phyloP scores from a whole-genome alignment of 2,329 filamentous ascomycete species.

The Diaporthe longicolla region DNA sequence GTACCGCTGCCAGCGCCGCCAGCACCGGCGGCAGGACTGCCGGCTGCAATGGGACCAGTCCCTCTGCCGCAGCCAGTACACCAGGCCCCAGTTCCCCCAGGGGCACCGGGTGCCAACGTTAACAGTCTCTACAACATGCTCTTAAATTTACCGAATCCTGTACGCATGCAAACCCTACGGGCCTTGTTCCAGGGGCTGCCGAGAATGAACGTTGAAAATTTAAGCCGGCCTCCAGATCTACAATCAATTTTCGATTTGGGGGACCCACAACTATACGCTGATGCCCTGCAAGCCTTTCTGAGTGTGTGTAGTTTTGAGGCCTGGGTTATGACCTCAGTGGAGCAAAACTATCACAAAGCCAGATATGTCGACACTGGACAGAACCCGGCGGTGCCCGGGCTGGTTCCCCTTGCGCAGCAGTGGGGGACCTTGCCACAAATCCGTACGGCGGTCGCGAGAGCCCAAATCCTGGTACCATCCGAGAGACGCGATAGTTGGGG shows the following conservation, averaged over 20 bases:
- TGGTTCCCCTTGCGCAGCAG: neutral
- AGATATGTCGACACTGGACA: neutral
- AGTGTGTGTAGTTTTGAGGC: neutral
- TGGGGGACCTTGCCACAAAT: too few species aligned
- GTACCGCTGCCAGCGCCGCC: neutral
- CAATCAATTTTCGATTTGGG: neutral
- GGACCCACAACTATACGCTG: neutral
- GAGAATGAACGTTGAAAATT: neutral
- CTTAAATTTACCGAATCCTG: too few species aligned
- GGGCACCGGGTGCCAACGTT: too few species aligned
- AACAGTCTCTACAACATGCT: neutral
- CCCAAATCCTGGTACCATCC: too few species aligned
- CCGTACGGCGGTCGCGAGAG: too few species aligned
- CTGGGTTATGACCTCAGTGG: neutral
- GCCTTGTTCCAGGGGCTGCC: neutral
- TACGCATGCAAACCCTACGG: neutral
- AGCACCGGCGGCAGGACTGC: neutral
- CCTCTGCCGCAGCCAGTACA: too few species aligned
- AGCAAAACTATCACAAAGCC: neutral
- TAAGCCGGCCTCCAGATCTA: neutral
- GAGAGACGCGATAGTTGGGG: neutral
- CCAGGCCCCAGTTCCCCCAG: too few species aligned
- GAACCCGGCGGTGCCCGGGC: neutral
- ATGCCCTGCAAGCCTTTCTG: neutral
- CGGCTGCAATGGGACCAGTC: too few species aligned